Percentiles rank a stretch among this genome's conserved stretches.
These are phyloP conservation scores for Phytophthora kernoviae DNA, from an alignment of 352 stramenopile species.

Conservation along the genomic window DNA sequence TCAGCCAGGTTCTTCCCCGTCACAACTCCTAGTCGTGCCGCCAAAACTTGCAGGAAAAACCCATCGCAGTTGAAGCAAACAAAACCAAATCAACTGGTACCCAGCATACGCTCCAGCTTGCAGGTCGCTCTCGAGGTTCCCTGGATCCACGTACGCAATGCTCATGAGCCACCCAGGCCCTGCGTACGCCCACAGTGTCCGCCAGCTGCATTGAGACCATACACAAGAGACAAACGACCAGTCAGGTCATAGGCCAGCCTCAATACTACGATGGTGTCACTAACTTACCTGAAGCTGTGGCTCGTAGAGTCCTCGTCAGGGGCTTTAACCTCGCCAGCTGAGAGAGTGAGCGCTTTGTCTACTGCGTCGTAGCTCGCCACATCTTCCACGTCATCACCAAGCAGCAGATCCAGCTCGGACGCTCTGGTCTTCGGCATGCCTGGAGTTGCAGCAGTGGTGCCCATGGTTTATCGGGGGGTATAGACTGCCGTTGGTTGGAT, in stretches of 20 bases:
- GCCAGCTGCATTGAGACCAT: slow-evolving; percentile 46
- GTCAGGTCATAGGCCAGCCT: neutral
- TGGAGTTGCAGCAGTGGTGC: neutral
- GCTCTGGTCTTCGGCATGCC: slow-evolving; percentile 24
- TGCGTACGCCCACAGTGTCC: slow-evolving; percentile 81
- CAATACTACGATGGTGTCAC: slow-evolving; percentile 18
- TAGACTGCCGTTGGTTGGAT: too few species aligned
- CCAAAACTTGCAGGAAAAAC: slow-evolving; percentile 95
- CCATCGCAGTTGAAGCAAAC: slow-evolving; percentile 89
- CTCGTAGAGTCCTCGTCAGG: slow-evolving; percentile 49
- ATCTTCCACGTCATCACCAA: slow-evolving; percentile 31
- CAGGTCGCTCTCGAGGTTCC: slow-evolving; percentile 96
- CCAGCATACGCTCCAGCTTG: slow-evolving; percentile 90
- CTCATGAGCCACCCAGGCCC: slow-evolving; percentile 92
- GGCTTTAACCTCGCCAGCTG: slow-evolving; percentile 54
- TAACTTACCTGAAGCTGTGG: slow-evolving; percentile 27
- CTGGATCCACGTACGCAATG: slow-evolving; percentile 96
- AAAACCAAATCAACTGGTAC: slow-evolving; percentile 94
- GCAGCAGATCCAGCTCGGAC: slow-evolving; percentile 39
- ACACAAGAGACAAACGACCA: slow-evolving; percentile 2
- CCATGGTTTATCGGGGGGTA: slow-evolving; percentile 15
- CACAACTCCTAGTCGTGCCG: slow-evolving; percentile 91
- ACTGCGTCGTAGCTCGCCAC: slow-evolving; percentile 46
- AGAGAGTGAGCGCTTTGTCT: slow-evolving; percentile 56
- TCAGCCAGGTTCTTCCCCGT: slow-evolving; percentile 92